Base-by-base conservation (phyloP, 495 filamentous ascomycete genomes). In the Lasiosphaeris hirsuta region DNA sequence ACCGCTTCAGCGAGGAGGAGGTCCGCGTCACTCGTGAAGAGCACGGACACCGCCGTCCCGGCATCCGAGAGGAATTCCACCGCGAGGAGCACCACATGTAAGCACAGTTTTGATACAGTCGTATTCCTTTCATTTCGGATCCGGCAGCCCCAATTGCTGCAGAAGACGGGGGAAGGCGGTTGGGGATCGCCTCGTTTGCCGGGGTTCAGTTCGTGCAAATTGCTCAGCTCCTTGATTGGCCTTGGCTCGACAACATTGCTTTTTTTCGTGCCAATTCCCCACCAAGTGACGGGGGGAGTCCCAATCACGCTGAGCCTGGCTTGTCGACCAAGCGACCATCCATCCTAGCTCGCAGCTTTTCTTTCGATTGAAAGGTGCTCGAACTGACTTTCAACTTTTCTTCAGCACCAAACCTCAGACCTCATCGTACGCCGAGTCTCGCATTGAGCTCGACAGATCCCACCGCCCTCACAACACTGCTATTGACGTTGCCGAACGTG, bases 401-500 rank as follows among this genome's bases (percentile, higher is more conserved):
- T 71, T 30, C 23, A 74, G 69, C 69, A 78, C 70, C 70, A 77
- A 72, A 57, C 75, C 74, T 67, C 81, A 79, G 46, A 78, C 80
- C 69, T 72, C 23, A 30, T 30, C 77, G 57, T 80, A 81, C 67
- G 73, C 81, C 59, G 80, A 88, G 63, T 74, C 87, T 72, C 85
- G 86, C 63, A 81, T 89, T 74, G 75, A 88, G 66, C 63, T 78
- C 62, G 77, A 83, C 61, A 65, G 62, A 35, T 71, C 66, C 54
- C 79, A 84, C 73, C 66, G 69, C 50, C 73, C 74, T 56, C 70
- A 81, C 59, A 68, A 74, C 69, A 76, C 81, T 55, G 72, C 78
- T 60, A 82, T 96, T 72, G 92, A 96, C 81, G 71, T 88, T 60
- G 87, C 87, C 69, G 92, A 96, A 78, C 84, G 85, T 72, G 84